Percentiles rank a stretch among this genome's conserved stretches.
phyloP scores from a whole-genome alignment of 495 filamentous ascomycete genomes.

The Jackrogersella multiformis region DNA sequence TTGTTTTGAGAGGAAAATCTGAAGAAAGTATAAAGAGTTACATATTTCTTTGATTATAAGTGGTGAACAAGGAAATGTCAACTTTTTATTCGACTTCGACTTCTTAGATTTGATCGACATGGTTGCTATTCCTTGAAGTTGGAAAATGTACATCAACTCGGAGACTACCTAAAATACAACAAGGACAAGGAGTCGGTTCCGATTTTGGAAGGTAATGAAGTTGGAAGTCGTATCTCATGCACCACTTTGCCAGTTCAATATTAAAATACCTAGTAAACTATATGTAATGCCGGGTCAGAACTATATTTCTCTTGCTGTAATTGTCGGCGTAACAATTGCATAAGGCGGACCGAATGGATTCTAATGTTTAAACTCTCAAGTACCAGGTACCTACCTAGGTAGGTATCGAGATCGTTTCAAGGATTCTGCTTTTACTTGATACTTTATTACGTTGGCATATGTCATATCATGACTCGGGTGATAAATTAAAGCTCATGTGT shows the following conservation, averaged over 20 bases:
- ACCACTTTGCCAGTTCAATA: no score
- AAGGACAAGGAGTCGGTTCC: not conserved
- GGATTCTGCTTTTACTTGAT: no score
- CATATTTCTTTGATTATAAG: no score
- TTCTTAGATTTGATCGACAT: not conserved
- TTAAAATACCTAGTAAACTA: no score
- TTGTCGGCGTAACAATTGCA: not conserved
- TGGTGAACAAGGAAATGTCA: not conserved
- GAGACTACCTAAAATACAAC: not conserved
- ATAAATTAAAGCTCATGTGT: not conserved
- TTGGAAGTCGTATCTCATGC: no score
- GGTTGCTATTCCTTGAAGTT: not conserved
- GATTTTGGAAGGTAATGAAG: slow-evolving; percentile 7
- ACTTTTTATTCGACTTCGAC: no score
- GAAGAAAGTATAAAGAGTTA: no score
- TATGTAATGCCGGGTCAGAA: not conserved
- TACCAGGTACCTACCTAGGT: not conserved
- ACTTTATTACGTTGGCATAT: no score
- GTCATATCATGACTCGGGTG: slow-evolving; percentile 5
- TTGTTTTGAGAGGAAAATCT: no score
- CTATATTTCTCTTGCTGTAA: not conserved
- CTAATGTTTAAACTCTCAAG: no score
- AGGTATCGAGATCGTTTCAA: not conserved
- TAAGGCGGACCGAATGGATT: no score
- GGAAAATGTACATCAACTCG: not conserved